Evolutionary conservation across 2,329 filamentous ascomycete genomes (phyloP).

Genomic region (Fusarium tjaetaba): DNA sequence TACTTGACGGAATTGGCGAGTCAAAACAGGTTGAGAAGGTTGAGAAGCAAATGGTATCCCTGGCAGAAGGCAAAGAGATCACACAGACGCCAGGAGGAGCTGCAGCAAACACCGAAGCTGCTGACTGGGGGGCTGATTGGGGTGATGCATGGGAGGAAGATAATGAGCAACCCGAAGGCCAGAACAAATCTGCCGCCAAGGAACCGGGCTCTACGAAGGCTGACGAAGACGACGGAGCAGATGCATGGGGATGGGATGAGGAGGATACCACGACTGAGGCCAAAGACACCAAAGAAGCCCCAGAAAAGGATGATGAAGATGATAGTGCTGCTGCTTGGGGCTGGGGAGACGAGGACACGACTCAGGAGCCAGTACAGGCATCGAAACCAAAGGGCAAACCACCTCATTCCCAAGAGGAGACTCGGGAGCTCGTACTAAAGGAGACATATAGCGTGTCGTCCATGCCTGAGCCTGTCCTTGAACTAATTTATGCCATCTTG

Average conservation of each 20-base stretch:
- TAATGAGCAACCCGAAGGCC: conserved; percentile 55
- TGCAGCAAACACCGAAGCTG: conserved; percentile 54
- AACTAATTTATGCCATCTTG: conserved; percentile 68
- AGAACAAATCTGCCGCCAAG: conserved; percentile 33
- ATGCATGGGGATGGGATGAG: conserved; percentile 88
- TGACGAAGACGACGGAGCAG: conserved; percentile 59
- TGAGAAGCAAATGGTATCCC: conserved; percentile 82
- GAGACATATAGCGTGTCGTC: conserved; percentile 91
- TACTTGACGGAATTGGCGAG: conserved; percentile 73
- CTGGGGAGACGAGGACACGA: conserved; percentile 77
- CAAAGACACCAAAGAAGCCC: conserved; percentile 14
- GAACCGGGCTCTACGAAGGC: conserved; percentile 30
- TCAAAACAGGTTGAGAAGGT: conserved; percentile 81
- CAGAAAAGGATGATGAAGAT: conserved; percentile 52
- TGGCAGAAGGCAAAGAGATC: conserved; percentile 72
- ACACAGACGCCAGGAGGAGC: conserved; percentile 63
- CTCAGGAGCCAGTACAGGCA: conserved; percentile 37
- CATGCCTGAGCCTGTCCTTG: conserved; percentile 81
- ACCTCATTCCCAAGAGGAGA: conserved; percentile 45
- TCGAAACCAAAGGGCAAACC: conserved; percentile 21
- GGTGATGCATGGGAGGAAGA: conserved; percentile 82
- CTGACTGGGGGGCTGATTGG: conserved; percentile 82
- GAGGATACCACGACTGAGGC: conserved; percentile 55
- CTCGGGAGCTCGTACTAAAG: conserved; percentile 77
- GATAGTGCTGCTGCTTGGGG: conserved; percentile 79